Conservation (phyloP, 768 basidiomycete species). For the Daedalea quercina region DNA sequence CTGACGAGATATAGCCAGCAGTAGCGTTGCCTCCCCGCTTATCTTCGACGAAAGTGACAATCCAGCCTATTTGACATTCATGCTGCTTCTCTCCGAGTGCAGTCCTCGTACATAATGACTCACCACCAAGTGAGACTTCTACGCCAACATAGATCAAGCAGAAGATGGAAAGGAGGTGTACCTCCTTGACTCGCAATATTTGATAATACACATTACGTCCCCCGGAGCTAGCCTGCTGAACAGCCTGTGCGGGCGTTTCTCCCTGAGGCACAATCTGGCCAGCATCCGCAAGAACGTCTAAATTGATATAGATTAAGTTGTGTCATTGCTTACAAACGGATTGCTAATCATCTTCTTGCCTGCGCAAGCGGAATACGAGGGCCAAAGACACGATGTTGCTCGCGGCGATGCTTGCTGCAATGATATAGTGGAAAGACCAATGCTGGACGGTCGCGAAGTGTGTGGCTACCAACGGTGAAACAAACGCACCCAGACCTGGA, state of each 20-base stretch:
- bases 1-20: conserved; percentile 36
- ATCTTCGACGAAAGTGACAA: conserved; percentile 35
- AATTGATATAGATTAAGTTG: not conserved
- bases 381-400: conserved; percentile 12
- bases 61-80: conserved; percentile 29
- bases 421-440: conserved; percentile 40
- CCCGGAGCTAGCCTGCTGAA: conserved; percentile 22
- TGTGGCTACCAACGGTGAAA: conserved; percentile 47
- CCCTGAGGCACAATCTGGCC: conserved; percentile 4
- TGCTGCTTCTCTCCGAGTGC: not conserved
- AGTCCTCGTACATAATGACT: conserved; percentile 9
- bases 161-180: conserved; percentile 33
- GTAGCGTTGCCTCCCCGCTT: conserved; percentile 29
- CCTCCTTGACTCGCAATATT: conserved; percentile 27
- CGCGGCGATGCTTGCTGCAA: conserved; percentile 22
- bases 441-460: conserved; percentile 41
- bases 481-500: conserved; percentile 48
- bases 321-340: not conserved
- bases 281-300: conserved; percentile 22
- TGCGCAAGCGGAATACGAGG: conserved; percentile 21
- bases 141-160: conserved; percentile 37
- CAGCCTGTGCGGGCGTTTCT: conserved; percentile 8
- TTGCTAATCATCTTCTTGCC: conserved; percentile 21
- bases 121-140: conserved; percentile 36
- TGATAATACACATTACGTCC: conserved; percentile 24